Base-by-base conservation (phyloP, 2,329 filamentous ascomycete genomes). In the Zymoseptoria passerinii region DNA sequence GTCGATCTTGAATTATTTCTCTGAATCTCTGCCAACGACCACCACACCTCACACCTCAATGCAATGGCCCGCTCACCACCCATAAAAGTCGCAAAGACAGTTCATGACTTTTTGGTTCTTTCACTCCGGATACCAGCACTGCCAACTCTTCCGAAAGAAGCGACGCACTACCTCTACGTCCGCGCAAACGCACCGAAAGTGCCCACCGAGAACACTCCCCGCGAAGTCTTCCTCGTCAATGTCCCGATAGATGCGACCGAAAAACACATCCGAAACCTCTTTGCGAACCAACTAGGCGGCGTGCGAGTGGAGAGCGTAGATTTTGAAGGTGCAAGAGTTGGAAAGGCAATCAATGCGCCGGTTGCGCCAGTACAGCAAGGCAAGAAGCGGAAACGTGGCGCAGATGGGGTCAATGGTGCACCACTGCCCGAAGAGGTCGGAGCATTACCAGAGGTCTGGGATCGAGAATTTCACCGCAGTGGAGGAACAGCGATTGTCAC, bases 161-260 rank as follows among this genome's bases (percentile, higher is more conserved):
- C 85, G 58, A 83, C 83, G 53, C 94, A 97, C 76, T 90, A 92
- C 74, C 78, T 97, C 68, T 96, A 96, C 76, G 76, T 97, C 57
- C 89, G 90, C 64, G 84, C 84, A 57, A 92, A 97, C 74, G 81
- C 86, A 51, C 91, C 92, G 61, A 90, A 88, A 75, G 81, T 89
- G 48, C 84, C 89, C 13, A 88, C 87, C 7, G 79, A 82, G 56
- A 82, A 88, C 72, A 88, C 92, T 66, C 77, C 83, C 16, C 86
- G 92, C 66, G 91, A 89, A 61, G 80, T 99, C 18, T 99, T 96
- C 74, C 72, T 95, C n/a, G 88, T 92, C 63, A 97, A 99, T 68
- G 77, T 95, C 0, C 94, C 94, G 6, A 80, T 87, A 62, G 92
- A 96, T 70, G 86, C 90, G 59, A 95, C 90, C 4, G 86, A 90